Evolutionary conservation across 257 asterid genomes (phyloP).

Genomic region (Linaria vulgaris): DNA sequence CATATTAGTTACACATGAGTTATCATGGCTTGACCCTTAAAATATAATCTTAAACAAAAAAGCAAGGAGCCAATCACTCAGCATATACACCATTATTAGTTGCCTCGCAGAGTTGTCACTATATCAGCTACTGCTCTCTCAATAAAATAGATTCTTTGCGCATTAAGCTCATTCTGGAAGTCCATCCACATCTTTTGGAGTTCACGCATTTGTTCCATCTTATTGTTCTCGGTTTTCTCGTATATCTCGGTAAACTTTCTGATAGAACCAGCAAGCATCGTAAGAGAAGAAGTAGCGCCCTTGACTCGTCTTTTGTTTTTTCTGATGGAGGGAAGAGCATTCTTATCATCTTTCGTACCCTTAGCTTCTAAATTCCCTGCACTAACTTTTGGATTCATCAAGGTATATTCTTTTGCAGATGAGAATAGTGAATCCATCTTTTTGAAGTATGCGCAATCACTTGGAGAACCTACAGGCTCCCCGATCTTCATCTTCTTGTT

Average conservation of each 20-base stretch:
- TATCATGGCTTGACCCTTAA: no score
- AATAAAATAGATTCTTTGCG: conserved; percentile 72
- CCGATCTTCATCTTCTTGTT: conserved; percentile 70
- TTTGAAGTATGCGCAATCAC: conserved; percentile 78
- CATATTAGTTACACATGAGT: no score
- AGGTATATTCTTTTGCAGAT: conserved; percentile 63
- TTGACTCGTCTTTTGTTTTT: conserved; percentile 28
- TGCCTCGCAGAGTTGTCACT: conserved; percentile 59
- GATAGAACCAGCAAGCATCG: conserved; percentile 76
- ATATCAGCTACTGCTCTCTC: conserved; percentile 87
- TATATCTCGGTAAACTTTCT: conserved; percentile 67
- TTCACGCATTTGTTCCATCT: conserved; percentile 77
- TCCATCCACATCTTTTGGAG: conserved; percentile 85
- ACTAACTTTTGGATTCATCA: conserved; percentile 63
- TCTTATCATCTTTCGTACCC: conserved; percentile 35
- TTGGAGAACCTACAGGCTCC: conserved; percentile 27
- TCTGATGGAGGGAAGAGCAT: conserved; percentile 26
- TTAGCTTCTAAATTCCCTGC: conserved; percentile 63
- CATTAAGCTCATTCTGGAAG: conserved; percentile 71
- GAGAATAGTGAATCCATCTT: conserved; percentile 69
- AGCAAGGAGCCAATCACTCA: no score
- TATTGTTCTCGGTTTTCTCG: conserved; percentile 76
- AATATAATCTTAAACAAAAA: no score
- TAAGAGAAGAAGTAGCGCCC: conserved; percentile 39
- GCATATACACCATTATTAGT: conserved; percentile 51